Evolutionary conservation across 2,329 filamentous ascomycete genomes (phyloP).

Genomic region (Aspergillus eucalypticola): DNA sequence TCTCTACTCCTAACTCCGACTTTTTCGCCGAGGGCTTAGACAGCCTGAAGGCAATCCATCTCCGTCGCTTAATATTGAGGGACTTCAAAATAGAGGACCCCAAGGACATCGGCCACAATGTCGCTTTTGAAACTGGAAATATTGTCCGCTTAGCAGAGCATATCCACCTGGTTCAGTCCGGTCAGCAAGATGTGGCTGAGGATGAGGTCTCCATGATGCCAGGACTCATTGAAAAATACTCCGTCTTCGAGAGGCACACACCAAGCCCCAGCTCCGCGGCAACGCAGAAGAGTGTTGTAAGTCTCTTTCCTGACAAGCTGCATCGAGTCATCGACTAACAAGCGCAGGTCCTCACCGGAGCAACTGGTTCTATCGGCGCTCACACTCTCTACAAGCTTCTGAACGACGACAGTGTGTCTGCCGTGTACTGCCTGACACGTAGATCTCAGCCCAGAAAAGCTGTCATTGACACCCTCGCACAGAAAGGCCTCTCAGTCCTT

Average conservation of each 20-base stretch:
- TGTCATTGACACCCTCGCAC: slow-evolving; percentile 23
- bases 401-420: slow-evolving; percentile 35
- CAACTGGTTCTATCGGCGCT: slow-evolving; percentile 47
- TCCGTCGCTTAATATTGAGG: slow-evolving; percentile 45
- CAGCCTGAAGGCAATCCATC: slow-evolving; percentile 50
- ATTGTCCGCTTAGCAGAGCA: slow-evolving; percentile 38
- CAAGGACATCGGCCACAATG: slow-evolving; percentile 37
- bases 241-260: slow-evolving; percentile 39
- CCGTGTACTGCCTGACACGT: slow-evolving; percentile 43
- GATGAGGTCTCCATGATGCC: slow-evolving; percentile 39
- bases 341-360: slow-evolving; percentile 42
- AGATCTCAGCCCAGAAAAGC: slow-evolving; percentile 23
- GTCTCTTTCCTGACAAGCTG: neutral
- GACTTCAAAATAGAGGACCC: slow-evolving; percentile 39
- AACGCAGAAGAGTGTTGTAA: slow-evolving; percentile 24
- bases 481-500: slow-evolving; percentile 26
- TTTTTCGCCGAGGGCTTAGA: slow-evolving; percentile 51
- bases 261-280: slow-evolving; percentile 26
- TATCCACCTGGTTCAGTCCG: slow-evolving; percentile 34
- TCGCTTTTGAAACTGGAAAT: slow-evolving; percentile 47
- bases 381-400: slow-evolving; percentile 44
- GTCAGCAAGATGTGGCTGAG: slow-evolving; percentile 13
- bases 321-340: neutral
- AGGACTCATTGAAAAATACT: slow-evolving; percentile 50
- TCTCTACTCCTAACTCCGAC: slow-evolving; percentile 37